Evolutionary conservation across 805 yeast genomes (phyloP).

Genomic region (Wickerhamomyces mucosus): DNA sequence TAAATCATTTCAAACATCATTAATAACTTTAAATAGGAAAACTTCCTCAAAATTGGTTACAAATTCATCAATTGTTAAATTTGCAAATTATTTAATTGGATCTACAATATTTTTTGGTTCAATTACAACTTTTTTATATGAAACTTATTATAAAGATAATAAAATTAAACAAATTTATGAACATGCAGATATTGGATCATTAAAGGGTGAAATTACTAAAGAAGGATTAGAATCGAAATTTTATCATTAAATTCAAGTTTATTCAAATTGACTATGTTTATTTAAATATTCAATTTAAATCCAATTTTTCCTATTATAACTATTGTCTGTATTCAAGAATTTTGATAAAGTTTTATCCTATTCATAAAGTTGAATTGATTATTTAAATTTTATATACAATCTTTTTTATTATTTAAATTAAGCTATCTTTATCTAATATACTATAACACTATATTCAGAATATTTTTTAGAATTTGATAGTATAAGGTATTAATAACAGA

Average conservation of each 20-base stretch:
- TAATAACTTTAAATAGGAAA: conserved; percentile 13
- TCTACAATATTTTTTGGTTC: conserved; percentile 11
- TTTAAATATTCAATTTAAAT: too few relatives aligned
- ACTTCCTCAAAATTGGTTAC: conserved; percentile 5
- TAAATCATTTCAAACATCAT: conserved; percentile 16
- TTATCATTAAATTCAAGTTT: neutral
- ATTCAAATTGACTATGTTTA: too few relatives aligned
- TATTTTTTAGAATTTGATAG: too few relatives aligned
- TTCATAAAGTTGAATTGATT: too few relatives aligned
- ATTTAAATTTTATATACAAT: too few relatives aligned
- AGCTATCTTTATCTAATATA: too few relatives aligned
- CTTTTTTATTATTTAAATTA: too few relatives aligned
- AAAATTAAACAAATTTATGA: conserved; percentile 18
- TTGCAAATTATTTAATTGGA: conserved; percentile 12
- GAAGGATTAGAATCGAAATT: neutral
- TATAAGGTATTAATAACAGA: too few relatives aligned
- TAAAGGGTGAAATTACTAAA: neutral
- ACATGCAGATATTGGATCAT: neutral
- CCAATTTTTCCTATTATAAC: too few relatives aligned
- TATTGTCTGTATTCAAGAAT: too few relatives aligned
- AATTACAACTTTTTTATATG: conserved; percentile 12
- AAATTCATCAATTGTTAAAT: conserved; percentile 3
- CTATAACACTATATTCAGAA: too few relatives aligned
- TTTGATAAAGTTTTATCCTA: too few relatives aligned
- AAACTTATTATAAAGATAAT: conserved; percentile 17